Evolutionary conservation across 2,329 filamentous ascomycete species (phyloP), one percentile per base, ranked within the genome.

Genomic region (Paraphoma sp.): DNA sequence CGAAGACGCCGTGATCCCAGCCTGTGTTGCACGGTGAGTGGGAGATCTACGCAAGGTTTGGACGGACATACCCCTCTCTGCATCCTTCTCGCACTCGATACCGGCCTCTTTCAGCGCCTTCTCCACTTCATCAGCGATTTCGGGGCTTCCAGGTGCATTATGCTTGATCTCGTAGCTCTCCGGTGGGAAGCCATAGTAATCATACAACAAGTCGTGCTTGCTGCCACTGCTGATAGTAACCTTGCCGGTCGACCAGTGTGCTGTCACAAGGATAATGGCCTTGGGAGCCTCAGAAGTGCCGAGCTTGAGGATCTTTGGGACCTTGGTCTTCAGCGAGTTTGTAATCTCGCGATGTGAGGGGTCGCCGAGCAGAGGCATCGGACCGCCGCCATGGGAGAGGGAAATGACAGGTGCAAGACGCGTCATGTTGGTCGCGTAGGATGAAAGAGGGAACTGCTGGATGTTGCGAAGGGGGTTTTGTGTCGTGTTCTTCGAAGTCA

Each of bases 1-100:
- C 73, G 69, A 87, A 87, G 54, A 87, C 84, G 74, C 85, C 85
- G 67, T 87, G 85, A 67, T 87, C 85, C 85, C 85, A 87, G 55
- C 81, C 79, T 75, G 41, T 33, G 9, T 23, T 12, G 30, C 56
- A 16, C 53, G 53, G 48, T 31, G 40, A 18, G 33, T 41, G 29
- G 51, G 12, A 36, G 7, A 14, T 14, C 5, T 5, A 16, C 12
- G 36, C 17, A 33, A n/a, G 9, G 16, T 18, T 38, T 16, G 11
- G 6, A 28, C 23, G 29, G 30, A 62, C 63, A 5, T 67, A 76
- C 76, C 70, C 68, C 75, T 64, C 33, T 66, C 60, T 8, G 46
- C 47, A 57, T 79, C 76, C 30, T 69, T 68, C 38, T 63, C 61
- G 4, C 64, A 66, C 43, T 71, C 60, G 0, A 87, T 69, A 0